These are phyloP conservation scores for Pleurotus platypus DNA, from an alignment of 768 basidiomycete genomes.

Conservation along the genomic window DNA sequence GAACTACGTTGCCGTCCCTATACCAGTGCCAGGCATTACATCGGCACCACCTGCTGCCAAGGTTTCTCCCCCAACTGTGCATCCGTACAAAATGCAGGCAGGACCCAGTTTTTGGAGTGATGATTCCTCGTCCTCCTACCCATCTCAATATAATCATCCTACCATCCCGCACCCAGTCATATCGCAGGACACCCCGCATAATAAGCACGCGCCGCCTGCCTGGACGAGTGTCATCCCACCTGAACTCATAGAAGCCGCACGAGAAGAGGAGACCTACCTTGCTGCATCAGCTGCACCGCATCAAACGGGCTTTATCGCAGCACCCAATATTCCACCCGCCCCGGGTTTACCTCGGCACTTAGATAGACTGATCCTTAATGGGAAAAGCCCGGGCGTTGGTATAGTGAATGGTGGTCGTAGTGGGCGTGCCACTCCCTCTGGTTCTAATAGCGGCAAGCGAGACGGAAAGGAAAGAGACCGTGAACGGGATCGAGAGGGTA, in stretches of 20 bases:
- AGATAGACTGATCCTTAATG: conserved; percentile 91
- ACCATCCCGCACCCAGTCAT: conserved; percentile 6
- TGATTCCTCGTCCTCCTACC: conserved; percentile 20
- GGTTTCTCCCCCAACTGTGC: conserved; percentile 21
- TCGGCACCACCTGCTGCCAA: conserved; percentile 7
- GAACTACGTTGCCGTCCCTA: conserved; percentile 82
- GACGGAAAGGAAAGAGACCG: conserved; percentile 16
- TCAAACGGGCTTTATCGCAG: conserved; percentile 39
- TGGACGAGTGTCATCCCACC: conserved; percentile 84
- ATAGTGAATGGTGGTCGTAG: conserved; percentile 18
- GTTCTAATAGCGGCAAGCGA: conserved; percentile 7
- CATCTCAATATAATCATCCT: conserved; percentile 10
- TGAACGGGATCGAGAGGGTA: conserved; percentile 16
- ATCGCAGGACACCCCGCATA: conserved; percentile 11
- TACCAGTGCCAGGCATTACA: conserved; percentile 8
- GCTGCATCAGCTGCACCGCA: conserved; percentile 32
- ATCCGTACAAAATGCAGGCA: conserved; percentile 18
- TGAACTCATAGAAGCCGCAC: conserved; percentile 75
- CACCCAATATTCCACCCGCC: conserved; percentile 83
- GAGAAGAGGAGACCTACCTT: conserved; percentile 79
- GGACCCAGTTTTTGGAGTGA: conserved; percentile 40
- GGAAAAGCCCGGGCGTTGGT: conserved; percentile 24
- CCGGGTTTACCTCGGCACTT: conserved; percentile 86
- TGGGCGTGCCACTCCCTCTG: conserved; percentile 11
- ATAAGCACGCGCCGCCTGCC: conserved; percentile 22